phyloP scores from a whole-genome alignment of 2,329 filamentous ascomycete species.

The Acrodontium crateriforme region DNA sequence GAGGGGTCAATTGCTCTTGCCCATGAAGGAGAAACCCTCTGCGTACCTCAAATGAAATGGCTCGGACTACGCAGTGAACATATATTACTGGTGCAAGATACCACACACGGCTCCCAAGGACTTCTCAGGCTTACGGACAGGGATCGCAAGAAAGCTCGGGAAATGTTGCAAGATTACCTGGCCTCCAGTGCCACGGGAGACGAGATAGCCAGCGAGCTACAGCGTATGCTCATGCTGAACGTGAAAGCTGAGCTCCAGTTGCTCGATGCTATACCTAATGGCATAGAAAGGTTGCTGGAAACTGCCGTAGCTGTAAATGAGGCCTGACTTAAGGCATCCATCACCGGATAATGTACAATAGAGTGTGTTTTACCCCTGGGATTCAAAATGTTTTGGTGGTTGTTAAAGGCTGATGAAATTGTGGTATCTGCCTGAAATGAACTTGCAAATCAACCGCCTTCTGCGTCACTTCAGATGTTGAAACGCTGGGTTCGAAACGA shows the following conservation, averaged over 20 bases:
- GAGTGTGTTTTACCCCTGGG: no score
- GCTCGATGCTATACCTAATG: conserved; percentile 15
- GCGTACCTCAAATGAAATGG: conserved; percentile 44
- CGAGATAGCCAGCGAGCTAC: conserved; percentile 40
- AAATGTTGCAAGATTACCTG: no score
- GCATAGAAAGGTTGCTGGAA: conserved; percentile 13
- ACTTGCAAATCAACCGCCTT: no score
- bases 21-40: conserved; percentile 41
- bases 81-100: conserved; percentile 7
- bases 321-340: no score
- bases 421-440: no score
- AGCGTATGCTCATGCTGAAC: conserved; percentile 60
- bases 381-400: no score
- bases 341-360: no score
- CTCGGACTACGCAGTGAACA: conserved; percentile 43
- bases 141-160: conserved; percentile 46
- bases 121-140: conserved; percentile 37
- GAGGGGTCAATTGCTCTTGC: conserved; percentile 49
- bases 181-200: no score
- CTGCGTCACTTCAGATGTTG: no score
- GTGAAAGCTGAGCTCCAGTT: conserved; percentile 63
- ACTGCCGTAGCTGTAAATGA: no score
- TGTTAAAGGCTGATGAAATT: no score
- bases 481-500: no score
- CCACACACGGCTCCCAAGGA: conserved; percentile 23